Conservation (phyloP, 2,329 filamentous ascomycete genomes). For the Fusarium paranaense region DNA sequence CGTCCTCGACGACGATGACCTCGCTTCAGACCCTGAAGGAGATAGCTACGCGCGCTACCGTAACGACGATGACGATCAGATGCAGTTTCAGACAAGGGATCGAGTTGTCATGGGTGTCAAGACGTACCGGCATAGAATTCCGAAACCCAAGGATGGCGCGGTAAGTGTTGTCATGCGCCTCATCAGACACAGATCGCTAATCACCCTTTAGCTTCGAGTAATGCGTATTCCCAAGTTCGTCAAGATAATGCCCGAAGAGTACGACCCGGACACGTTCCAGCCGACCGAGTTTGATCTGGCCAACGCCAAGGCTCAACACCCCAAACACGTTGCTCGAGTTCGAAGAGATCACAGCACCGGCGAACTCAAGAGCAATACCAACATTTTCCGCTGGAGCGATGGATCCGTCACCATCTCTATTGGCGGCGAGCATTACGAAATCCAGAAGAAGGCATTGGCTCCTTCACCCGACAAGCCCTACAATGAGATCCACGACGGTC, state of each 20-base stretch:
- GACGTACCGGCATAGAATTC: conserved; percentile 76
- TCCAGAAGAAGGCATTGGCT: conserved; percentile 76
- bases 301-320: conserved; percentile 65
- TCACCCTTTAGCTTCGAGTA: conserved; percentile 69
- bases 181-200: conserved; percentile 11
- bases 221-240: conserved; percentile 80
- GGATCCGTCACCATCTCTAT: conserved; percentile 82
- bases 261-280: conserved; percentile 74
- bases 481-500: conserved; percentile 75
- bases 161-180: conserved; percentile 57
- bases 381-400: conserved; percentile 82
- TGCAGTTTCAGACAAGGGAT: conserved; percentile 61
- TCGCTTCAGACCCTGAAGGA: conserved; percentile 63
- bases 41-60: conserved; percentile 55
- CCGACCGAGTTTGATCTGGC: conserved; percentile 66
- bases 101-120: conserved; percentile 72
- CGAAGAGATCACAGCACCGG: conserved; percentile 74
- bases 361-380: conserved; percentile 78
- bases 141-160: conserved; percentile 77
- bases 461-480: conserved; percentile 71
- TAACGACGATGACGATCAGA: conserved; percentile 59
- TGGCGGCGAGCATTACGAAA: conserved; percentile 80
- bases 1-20: conserved; percentile 71
- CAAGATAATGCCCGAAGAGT: conserved; percentile 75
- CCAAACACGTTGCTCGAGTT: conserved; percentile 76